Evolutionary conservation across 2,329 filamentous ascomycete genomes (phyloP).

Genomic region (Fusarium sp.): DNA sequence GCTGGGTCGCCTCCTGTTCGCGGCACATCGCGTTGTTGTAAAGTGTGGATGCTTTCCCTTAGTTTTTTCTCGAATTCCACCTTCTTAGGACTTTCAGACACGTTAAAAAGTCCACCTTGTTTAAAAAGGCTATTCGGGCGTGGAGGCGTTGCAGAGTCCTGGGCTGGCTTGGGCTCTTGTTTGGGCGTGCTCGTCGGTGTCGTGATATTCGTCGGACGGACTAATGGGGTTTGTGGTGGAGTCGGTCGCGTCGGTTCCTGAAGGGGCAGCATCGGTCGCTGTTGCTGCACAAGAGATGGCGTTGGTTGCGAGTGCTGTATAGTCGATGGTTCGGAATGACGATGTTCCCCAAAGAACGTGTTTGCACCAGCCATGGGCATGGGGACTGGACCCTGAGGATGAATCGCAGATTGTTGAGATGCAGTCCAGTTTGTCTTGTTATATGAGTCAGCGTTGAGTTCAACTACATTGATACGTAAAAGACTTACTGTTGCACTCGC

Average conservation of each 20-base stretch:
- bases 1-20: constrained; percentile 1
- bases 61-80: constrained; percentile 47
- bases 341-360: constrained; percentile 55
- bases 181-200: not conserved
- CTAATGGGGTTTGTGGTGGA: not conserved
- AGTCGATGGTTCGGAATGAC: not conserved
- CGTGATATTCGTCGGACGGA: not conserved
- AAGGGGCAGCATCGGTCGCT: not conserved
- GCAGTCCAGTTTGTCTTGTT: constrained; percentile 1
- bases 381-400: constrained; percentile 39
- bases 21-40: constrained; percentile 31
- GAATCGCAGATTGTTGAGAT: constrained; percentile 11
- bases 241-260: not conserved
- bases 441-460: constrained; percentile 16
- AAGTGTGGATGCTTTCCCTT: constrained; percentile 18
- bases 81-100: constrained; percentile 45
- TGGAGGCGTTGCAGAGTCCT: not conserved
- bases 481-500: constrained; percentile 16
- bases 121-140: constrained; percentile 20
- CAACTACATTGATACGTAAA: not conserved
- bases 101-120: constrained; percentile 45
- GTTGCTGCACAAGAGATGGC: not conserved
- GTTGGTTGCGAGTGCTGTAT: not conserved
- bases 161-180: not conserved
- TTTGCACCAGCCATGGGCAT: constrained; percentile 56